Conservation (phyloP, 75 land plant species). For the Cryptomeria japonica region DNA sequence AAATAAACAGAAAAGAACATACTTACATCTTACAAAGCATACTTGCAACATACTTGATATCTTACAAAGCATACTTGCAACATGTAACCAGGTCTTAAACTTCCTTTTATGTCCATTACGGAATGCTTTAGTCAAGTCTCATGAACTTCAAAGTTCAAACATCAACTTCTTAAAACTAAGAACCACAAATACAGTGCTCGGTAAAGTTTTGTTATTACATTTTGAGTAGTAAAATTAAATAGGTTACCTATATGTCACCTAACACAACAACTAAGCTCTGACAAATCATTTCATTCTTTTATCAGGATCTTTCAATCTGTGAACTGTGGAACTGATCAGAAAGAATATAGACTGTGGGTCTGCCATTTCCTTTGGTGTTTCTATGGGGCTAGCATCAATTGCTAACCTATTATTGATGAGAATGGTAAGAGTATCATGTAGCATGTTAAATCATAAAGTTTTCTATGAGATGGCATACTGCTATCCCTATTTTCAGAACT, state of each 20-base stretch:
- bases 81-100: not conserved
- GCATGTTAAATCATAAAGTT: not conserved
- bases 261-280: not conserved
- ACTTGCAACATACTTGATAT: conserved; percentile 3
- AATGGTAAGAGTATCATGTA: not conserved
- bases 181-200: not conserved
- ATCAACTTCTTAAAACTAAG: not conserved
- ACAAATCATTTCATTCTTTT: not conserved
- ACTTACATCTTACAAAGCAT: not conserved
- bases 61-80: conserved; percentile 1
- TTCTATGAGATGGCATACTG: not conserved
- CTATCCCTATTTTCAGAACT: not conserved
- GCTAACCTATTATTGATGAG: not conserved
- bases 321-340: not conserved
- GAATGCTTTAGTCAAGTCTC: not conserved
- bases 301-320: not conserved
- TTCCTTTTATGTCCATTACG: not conserved
- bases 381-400: not conserved
- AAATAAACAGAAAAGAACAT: not conserved
- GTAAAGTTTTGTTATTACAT: not conserved
- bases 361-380: not conserved
- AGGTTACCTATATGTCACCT: not conserved
- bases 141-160: not conserved
- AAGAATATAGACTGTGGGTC: not conserved
- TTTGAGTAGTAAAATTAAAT: not conserved